Evolutionary conservation across 768 basidiomycete genomes (phyloP).

Genomic region (Cystofilobasidium capitatum): DNA sequence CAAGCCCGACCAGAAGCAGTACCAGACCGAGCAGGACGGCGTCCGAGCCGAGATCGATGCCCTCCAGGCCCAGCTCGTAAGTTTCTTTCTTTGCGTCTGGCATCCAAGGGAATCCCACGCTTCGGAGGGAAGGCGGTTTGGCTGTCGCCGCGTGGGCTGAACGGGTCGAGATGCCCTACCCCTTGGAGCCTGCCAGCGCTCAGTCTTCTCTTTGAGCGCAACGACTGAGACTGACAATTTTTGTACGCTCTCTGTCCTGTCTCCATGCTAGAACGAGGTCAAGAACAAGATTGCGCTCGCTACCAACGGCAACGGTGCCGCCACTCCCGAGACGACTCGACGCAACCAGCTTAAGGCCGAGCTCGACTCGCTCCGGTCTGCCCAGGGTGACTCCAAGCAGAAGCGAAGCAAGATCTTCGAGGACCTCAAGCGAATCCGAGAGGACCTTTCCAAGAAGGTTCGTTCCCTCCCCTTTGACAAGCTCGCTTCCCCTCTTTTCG

Average conservation of each 20-base stretch:
- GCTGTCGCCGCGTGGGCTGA: not conserved
- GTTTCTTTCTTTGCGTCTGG: constrained; percentile 37
- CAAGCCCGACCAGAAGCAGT: constrained; percentile 75
- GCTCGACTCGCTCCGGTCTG: constrained; percentile 63
- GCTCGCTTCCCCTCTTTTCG: not conserved
- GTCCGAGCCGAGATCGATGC: constrained; percentile 75
- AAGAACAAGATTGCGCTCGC: constrained; percentile 59
- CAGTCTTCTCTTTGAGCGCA: not conserved
- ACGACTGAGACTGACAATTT: not conserved
- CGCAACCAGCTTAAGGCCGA: constrained; percentile 64
- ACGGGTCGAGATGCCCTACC: not conserved
- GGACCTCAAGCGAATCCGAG: constrained; percentile 68
- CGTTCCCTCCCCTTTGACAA: constrained; percentile 13
- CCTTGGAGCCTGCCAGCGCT: not conserved
- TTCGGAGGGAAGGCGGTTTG: not conserved
- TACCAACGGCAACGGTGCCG: constrained; percentile 42
- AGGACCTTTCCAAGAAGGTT: constrained; percentile 72
- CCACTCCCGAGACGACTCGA: constrained; percentile 59
- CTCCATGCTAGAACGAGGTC: constrained; percentile 50
- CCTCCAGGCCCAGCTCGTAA: constrained; percentile 66
- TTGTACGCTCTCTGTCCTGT: not conserved
- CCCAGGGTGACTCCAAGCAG: constrained; percentile 69
- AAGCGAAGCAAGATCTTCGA: constrained; percentile 53
- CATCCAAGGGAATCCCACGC: too few species aligned
- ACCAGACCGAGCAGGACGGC: constrained; percentile 73